Evolutionary conservation across 257 asterid genomes (phyloP), one percentile per base, ranked within the genome.

Genomic region (Solanum acaule): DNA sequence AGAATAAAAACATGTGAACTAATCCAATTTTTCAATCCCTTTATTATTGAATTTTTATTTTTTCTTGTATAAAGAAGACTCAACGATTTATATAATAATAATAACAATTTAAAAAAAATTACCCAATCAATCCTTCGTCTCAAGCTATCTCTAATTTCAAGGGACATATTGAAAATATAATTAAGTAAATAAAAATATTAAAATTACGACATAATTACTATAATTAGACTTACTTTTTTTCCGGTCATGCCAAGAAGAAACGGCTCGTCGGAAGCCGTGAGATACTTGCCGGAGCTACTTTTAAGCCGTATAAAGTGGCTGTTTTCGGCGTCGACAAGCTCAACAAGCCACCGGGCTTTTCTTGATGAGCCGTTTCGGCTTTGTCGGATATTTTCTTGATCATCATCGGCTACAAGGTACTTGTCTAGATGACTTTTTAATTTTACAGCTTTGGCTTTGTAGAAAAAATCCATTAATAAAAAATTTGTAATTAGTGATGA

Each of bases 211-310:
- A 22, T 22, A 22, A 34, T 75, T 22, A 13, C 2, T 14, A 1
- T 70, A 71, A 71, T 4, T 31, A 14, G 4, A 15, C 40, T 14
- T 33, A 94, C 98, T n/a, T 92, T 97, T 29, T 90, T 87, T 16
- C 99, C 99, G 1, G 98, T 95, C 98, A 96, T 93, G 71, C 99
- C 99, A 1, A 97, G 86, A 15, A 97, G 91, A 76, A 94, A 94
- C n/a, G 93, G 91, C 10, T 92, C 96, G 42, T 84, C 67, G 6
- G 98, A 87, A 71, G 99, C 97, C 35, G 94, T 92, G 71, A 97
- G 93, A 90, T 97, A 97, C 29, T 93, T 92, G 86, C 90, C 90
- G 89, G 92, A 92, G 90, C 94, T 92, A 90, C 95, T 96, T 75
- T 94, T 96, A 15, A 97, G 96, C 40, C 98, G 98, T 78, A 97